Base-by-base conservation (phyloP, 1,139 yeast species). In the Yamadazyma buinensis region DNA sequence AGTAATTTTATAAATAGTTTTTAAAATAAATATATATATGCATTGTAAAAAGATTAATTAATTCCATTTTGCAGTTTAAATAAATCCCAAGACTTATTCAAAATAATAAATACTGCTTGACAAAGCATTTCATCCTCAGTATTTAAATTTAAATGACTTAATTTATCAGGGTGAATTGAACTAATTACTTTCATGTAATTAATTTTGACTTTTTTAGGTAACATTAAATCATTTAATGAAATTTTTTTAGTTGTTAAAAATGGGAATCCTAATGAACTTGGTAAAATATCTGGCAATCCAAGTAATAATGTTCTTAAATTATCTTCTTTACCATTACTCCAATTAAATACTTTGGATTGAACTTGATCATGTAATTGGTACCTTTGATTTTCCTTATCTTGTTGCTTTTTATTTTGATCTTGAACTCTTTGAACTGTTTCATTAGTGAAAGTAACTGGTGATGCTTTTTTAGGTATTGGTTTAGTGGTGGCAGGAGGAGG, bases 171-270 rank as follows among this genome's bases (percentile, higher is more conserved):
- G 54, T 94, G 99, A 5, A 94, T 87, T 46, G 82, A 78, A 23
- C 95, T 81, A 28, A 88, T 94, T 1, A 96, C 97, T 57, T 87
- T 92, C 90, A 94, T 76, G 57, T 92, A 94, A 23, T 71, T 70
- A 30, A 90, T 64, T 55, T 92, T 90, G 29, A 90, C 97, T 54
- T 84, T 88, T 48, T 87, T 88, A n/a, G 95, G 90, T 46, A 90
- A 64, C 47, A 92, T 92, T 40, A 94, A 65, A 38, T 92, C 97
- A 12, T 83, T 73, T 45, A 83, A 58, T 1, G 80, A 57, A n/a
- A 47, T 44, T 33, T 51, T 55, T 32, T 59, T 59, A 11, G 49
- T 44, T 9, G 55, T 52, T 33, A 55, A 42, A 37, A 61, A 87
- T 71, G 41, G 74, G 66, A 54, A 79, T 66, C 94, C 95, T 75